Evolutionary conservation across 306 rosid genomes (phyloP).

Genomic region (Sesbania bispinosa): DNA sequence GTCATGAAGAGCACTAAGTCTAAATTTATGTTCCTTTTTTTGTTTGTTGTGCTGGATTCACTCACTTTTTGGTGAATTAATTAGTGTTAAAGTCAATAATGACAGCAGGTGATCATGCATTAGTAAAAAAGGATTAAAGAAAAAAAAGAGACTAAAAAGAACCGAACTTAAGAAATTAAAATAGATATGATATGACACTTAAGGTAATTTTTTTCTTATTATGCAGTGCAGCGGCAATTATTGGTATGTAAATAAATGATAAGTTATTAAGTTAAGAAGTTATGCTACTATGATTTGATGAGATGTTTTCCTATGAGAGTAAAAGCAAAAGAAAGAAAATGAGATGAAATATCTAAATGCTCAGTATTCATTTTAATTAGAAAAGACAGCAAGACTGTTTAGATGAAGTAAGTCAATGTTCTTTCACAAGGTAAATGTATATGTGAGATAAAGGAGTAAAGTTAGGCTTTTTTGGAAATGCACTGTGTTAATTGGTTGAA

Average conservation of each 20-base stretch:
- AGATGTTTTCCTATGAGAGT: background rate
- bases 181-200: background rate
- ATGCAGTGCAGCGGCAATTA: background rate
- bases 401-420: conserved; percentile 2
- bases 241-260: background rate
- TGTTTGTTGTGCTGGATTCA: conserved; percentile 19
- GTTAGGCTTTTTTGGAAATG: background rate
- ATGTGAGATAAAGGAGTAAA: background rate
- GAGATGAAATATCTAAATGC: background rate
- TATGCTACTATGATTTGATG: background rate
- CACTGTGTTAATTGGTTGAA: background rate
- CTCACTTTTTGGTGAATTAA: conserved; percentile 8
- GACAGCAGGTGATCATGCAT: conserved; percentile 26
- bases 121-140: background rate
- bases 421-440: background rate
- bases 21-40: conserved; percentile 6
- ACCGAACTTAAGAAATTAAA: background rate
- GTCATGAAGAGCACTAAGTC: background rate
- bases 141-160: background rate
- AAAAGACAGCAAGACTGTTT: background rate
- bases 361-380: background rate
- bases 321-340: background rate
- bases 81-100: conserved; percentile 29
- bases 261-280: background rate
- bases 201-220: background rate